Percentiles rank a stretch among this genome's conserved stretches.
Conservation (phyloP, 306 rosid genomes). For the Potentilla sterilis region DNA sequence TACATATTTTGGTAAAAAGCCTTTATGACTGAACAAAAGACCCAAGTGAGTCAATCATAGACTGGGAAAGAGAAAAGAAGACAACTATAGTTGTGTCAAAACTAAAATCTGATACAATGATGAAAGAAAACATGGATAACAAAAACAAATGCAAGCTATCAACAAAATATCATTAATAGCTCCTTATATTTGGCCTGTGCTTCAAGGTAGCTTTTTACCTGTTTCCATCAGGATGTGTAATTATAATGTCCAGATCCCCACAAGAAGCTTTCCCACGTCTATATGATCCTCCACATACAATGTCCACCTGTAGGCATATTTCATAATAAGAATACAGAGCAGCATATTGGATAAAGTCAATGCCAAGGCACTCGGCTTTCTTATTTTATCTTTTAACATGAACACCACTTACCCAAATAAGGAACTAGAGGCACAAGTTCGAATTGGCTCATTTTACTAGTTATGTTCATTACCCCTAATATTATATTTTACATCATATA, state of each 20-base stretch:
- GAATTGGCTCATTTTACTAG: background rate
- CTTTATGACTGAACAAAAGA: slow-evolving; percentile 62
- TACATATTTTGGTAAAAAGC: slow-evolving; percentile 68
- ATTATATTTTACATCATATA: background rate
- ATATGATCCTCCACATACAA: slow-evolving; percentile 91
- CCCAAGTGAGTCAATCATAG: slow-evolving; percentile 26
- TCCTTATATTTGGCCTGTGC: background rate
- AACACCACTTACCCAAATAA: background rate
- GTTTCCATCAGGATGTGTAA: slow-evolving; percentile 88
- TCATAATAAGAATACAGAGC: slow-evolving; percentile 6
- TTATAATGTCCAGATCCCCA: slow-evolving; percentile 87
- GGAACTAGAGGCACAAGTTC: background rate
- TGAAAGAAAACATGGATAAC: background rate
- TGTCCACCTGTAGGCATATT: slow-evolving; percentile 44
- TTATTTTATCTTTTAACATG: background rate
- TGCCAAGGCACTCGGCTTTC: background rate
- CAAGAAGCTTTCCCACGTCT: slow-evolving; percentile 90
- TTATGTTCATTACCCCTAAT: background rate
- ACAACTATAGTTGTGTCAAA: slow-evolving; percentile 7
- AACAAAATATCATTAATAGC: background rate
- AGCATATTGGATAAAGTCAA: slow-evolving; percentile 17
- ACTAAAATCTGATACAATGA: background rate
- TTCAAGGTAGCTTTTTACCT: slow-evolving; percentile 42
- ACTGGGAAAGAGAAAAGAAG: slow-evolving; percentile 10
- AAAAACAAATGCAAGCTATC: background rate